Conservation (phyloP, 805 yeast genomes). For the Metschnikowia continentalis region DNA sequence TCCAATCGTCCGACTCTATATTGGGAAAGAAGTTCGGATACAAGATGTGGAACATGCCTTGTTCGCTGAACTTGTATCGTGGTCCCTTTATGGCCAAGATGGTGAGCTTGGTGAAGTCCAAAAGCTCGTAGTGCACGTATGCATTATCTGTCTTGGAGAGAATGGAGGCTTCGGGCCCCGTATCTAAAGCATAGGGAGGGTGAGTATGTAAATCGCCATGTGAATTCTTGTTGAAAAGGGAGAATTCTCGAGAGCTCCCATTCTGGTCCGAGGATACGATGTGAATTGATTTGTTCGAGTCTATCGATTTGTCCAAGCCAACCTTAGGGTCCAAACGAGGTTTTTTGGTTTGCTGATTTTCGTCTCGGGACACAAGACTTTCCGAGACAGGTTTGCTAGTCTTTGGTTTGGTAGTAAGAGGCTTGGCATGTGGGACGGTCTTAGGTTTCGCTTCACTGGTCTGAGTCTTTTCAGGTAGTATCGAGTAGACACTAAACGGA, state of each 20-base stretch:
- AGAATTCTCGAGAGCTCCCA: not conserved
- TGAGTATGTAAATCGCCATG: not conserved
- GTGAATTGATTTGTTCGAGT: not conserved
- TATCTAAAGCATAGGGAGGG: slow-evolving; percentile 11
- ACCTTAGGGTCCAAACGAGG: not conserved
- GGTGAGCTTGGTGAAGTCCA: slow-evolving; percentile 36
- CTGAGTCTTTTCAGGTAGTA: not conserved
- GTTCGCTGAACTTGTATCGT: slow-evolving; percentile 34
- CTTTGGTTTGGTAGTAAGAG: not conserved
- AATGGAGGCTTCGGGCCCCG: slow-evolving; percentile 19
- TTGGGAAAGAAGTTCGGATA: slow-evolving; percentile 44
- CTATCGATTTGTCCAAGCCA: not conserved
- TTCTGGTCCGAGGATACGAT: not conserved
- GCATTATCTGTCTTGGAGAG: slow-evolving; percentile 26
- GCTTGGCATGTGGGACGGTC: not conserved
- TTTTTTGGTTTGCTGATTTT: not conserved
- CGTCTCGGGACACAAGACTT: not conserved
- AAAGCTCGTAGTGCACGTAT: slow-evolving; percentile 33
- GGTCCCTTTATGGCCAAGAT: slow-evolving; percentile 40
- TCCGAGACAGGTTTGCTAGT: not conserved
- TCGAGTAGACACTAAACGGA: slow-evolving; percentile 9
- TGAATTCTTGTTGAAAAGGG: not conserved
- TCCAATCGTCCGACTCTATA: slow-evolving; percentile 40
- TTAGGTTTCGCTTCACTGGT: not conserved
- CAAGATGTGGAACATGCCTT: slow-evolving; percentile 40